Percentiles rank a stretch among this genome's conserved stretches.
These are phyloP conservation scores for Kuraishia cidri DNA, from an alignment of 805 yeast genomes.

Conservation along the genomic window DNA sequence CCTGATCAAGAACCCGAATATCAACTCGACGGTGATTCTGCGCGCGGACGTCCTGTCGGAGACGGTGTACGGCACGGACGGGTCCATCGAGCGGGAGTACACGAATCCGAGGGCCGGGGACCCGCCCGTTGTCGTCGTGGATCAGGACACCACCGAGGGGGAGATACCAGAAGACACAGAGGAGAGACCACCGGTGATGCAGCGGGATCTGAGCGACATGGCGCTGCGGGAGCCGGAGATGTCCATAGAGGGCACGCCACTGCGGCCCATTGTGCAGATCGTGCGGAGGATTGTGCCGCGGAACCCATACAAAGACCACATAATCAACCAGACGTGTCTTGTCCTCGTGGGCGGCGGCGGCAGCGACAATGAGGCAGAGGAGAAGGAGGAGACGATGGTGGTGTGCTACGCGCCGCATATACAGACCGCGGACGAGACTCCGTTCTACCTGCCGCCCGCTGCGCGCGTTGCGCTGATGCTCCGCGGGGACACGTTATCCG, in stretches of 20 bases:
- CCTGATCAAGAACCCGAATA: conserved; percentile 75
- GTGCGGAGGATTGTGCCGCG: conserved; percentile 89
- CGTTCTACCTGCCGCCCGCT: conserved; percentile 87
- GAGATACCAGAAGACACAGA: conserved; percentile 8
- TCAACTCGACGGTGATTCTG: conserved; percentile 84
- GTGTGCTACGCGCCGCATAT: conserved; percentile 80
- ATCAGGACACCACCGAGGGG: conserved; percentile 12
- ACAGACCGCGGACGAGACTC: conserved; percentile 46
- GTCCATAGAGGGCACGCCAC: too few species aligned
- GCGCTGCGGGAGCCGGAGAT: conserved; percentile 24
- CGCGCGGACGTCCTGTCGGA: conserved; percentile 75
- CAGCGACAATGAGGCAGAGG: conserved; percentile 12
- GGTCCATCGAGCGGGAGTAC: too few species aligned
- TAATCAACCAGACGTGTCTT: conserved; percentile 80
- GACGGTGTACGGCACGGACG: conserved; percentile 30
- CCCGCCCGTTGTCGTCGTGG: conserved; percentile 14
- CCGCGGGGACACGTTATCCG: conserved; percentile 36
- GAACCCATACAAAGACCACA: conserved; percentile 77
- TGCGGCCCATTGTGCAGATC: conserved; percentile 35
- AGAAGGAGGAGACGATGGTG: conserved; percentile 31
- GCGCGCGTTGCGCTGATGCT: conserved; percentile 66
- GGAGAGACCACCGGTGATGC: conserved; percentile 4
- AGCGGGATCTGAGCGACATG: conserved; percentile 28
- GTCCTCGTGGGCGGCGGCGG: conserved; percentile 27
- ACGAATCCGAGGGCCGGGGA: conserved; percentile 3